Base-by-base conservation (phyloP, 768 basidiomycete species). In the Astraeus odoratus region DNA sequence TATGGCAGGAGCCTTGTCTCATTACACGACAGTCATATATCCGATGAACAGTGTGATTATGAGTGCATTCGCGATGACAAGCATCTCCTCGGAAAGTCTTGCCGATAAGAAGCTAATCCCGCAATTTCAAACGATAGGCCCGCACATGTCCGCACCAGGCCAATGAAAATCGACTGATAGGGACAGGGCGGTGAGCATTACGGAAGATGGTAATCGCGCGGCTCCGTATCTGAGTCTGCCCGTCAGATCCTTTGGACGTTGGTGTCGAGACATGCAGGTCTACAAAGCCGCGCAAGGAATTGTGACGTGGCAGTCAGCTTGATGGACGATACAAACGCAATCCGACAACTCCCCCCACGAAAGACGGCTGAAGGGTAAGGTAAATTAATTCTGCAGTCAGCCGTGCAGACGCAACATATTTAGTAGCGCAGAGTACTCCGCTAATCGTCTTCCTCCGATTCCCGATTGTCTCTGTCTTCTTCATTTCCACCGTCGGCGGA, bases 351-450 rank as follows among this genome's bases (percentile, higher is more conserved):
- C 55, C 44, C 51, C 52, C 57, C 44, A 57, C 53, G 52, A 46
- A 39, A 53, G 39, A 56, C 40, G 42, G 44, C n/a, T n/a, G 48
- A 52, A 39, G 43, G 43, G 30, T 51, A 44, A 46, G 51, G 46
- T 56, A 42, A 54, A 27, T 54, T 54, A 20, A n/a, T 30, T 10
- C 16, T 50, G 36, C 37, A 39, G 33, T 52, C 58, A 54, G 50
- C 64, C 57, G 49, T 64, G 56, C 44, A 58, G 56, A 39, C 64
- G 37, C 15, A 48, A 69, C 41, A 65, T 65, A 43, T 69, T 67
- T 46, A 18, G 65, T 57, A 46, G n/a, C 55, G 60, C 57, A 52
- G 33, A 9, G 31, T 20, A 23, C 55, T 50, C 48, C 38, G 38
- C 57, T 54, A 50, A 48, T 54, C 56, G 13, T 58, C 58, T n/a